phyloP scores from a whole-genome alignment of 257 asterid genomes.

The Nemophila menziesii region DNA sequence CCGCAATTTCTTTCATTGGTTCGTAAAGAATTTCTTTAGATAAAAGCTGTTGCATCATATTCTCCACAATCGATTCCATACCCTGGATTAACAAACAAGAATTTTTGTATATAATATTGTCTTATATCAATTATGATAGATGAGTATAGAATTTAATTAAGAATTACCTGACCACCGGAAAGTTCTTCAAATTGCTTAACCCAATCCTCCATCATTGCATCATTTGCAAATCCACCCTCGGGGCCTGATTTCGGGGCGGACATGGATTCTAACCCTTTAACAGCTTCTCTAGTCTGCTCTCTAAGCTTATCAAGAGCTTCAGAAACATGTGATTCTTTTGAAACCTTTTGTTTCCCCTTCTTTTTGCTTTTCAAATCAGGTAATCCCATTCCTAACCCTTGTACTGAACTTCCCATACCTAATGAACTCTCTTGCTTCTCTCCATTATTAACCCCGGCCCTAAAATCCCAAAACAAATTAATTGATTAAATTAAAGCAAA shows the following conservation, averaged over 20 bases:
- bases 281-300: constrained; percentile 90
- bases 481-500: neutral
- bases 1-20: constrained; percentile 95
- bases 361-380: constrained; percentile 85
- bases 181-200: constrained; percentile 97
- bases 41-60: constrained; percentile 95
- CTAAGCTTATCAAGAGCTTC: constrained; percentile 96
- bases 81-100: constrained; percentile 31
- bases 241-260: constrained; percentile 36
- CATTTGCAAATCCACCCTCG: constrained; percentile 48
- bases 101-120: no score
- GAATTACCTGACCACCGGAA: constrained; percentile 79
- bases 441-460: constrained; percentile 36
- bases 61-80: constrained; percentile 88
- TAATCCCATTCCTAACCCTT: constrained; percentile 86
- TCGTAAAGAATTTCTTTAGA: constrained; percentile 91
- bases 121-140: no score
- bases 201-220: constrained; percentile 90
- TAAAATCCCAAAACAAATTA: constrained; percentile 15
- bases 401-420: constrained; percentile 34
- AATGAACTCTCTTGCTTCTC: constrained; percentile 35
- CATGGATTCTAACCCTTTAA: constrained; percentile 74
- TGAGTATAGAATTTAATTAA: no score
- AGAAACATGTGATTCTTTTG: constrained; percentile 59
- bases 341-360: constrained; percentile 71